Percentiles rank a stretch among this genome's conserved stretches.
Evolutionary conservation across 2,329 filamentous ascomycete genomes (phyloP).

Genomic region (Tothia fuscella): DNA sequence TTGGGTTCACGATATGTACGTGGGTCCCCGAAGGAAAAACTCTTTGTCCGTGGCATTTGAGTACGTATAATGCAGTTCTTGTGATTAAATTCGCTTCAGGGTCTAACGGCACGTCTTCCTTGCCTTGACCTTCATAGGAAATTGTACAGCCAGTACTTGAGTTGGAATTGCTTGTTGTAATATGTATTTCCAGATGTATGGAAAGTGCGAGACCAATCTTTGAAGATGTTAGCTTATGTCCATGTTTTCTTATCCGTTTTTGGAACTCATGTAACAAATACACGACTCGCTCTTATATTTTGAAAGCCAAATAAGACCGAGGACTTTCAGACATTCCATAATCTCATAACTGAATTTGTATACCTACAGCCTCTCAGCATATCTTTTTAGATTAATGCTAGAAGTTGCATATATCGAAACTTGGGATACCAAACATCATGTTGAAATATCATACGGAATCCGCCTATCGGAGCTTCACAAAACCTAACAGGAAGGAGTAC

Average conservation of each 20-base stretch:
- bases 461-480: not conserved
- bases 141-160: conserved; percentile 65
- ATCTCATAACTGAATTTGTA: too few relatives aligned
- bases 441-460: not conserved
- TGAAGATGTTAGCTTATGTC: not conserved
- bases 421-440: not conserved
- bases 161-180: conserved; percentile 50
- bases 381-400: not conserved
- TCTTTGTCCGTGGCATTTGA: conserved; percentile 80
- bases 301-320: too few relatives aligned
- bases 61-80: conserved; percentile 83
- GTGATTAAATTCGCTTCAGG: conserved; percentile 88
- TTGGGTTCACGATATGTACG: conserved; percentile 91
- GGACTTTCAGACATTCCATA: too few relatives aligned
- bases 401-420: not conserved
- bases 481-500: not conserved
- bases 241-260: not conserved
- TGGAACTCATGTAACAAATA: not conserved
- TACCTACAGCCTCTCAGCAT: too few relatives aligned
- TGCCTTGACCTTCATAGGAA: conserved; percentile 73
- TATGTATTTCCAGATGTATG: conserved; percentile 80
- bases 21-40: conserved; percentile 76
- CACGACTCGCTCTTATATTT: too few relatives aligned
- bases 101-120: conserved; percentile 68
- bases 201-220: conserved; percentile 80